A percentile compares a stretch with the other conserved stretches of the same genome.
Evolutionary conservation across 2,329 filamentous ascomycete species (phyloP).

Genomic region (Trichophyton equinum): DNA sequence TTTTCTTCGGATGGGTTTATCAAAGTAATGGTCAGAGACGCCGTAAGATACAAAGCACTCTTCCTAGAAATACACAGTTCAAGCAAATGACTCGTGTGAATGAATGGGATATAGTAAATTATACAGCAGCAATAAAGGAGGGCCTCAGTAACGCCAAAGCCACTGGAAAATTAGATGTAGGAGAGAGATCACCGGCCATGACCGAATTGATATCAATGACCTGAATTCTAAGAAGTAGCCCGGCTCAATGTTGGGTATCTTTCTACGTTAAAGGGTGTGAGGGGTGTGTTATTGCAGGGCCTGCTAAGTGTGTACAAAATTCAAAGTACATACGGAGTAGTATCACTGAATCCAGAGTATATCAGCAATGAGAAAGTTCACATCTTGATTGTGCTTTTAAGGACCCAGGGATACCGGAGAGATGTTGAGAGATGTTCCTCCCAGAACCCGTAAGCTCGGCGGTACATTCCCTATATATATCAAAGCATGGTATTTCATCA

Average conservation of each 20-base stretch:
- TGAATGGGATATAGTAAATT: too few relatives aligned
- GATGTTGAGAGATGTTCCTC: too few relatives aligned
- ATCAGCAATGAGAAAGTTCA: background rate
- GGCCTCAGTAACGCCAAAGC: too few relatives aligned
- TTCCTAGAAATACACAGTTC: too few relatives aligned
- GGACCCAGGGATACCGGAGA: background rate
- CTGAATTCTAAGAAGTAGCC: background rate
- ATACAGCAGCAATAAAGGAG: too few relatives aligned
- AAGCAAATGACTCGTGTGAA: too few relatives aligned
- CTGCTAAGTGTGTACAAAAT: background rate
- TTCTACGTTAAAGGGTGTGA: background rate
- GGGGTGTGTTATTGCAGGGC: too few relatives aligned
- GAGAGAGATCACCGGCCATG: background rate
- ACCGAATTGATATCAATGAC: background rate
- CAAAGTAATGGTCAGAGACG: too few relatives aligned
- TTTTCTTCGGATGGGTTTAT: too few relatives aligned
- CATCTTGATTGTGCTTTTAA: background rate
- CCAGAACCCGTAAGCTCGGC: background rate
- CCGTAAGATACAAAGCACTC: too few relatives aligned
- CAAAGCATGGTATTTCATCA: background rate
- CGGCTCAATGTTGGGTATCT: background rate
- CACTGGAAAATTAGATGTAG: background rate
- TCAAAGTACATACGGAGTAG: background rate
- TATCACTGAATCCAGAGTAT: background rate
- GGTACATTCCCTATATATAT: background rate